phyloP scores from a whole-genome alignment of 1,139 yeast species.

The Saccharomyces uvarum region DNA sequence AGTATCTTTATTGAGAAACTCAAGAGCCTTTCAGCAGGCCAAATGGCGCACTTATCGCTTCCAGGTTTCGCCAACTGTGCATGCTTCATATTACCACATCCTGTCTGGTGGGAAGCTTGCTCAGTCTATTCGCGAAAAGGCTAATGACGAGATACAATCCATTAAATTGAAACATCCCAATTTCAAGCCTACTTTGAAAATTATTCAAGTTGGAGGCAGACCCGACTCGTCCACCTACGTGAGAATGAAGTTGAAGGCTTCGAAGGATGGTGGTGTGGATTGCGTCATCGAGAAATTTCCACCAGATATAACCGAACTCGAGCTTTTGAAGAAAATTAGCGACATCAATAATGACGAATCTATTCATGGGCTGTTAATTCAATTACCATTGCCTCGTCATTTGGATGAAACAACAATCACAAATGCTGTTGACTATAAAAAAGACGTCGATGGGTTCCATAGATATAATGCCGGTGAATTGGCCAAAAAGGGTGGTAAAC shows the following conservation, averaged over 20 bases:
- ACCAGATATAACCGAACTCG: constrained; percentile 48
- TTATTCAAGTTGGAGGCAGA: constrained; percentile 67
- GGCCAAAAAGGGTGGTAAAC: constrained; percentile 64
- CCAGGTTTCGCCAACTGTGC: background rate
- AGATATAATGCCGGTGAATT: constrained; percentile 70
- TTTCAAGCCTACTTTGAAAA: constrained; percentile 58
- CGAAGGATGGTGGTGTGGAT: constrained; percentile 56
- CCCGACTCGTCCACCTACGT: constrained; percentile 77
- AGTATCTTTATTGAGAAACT: constrained; percentile 3
- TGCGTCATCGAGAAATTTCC: constrained; percentile 54
- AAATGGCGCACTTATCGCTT: background rate
- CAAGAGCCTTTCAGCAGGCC: background rate
- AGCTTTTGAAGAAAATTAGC: constrained; percentile 48
- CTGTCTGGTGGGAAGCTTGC: constrained; percentile 36
- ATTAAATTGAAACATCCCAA: constrained; percentile 43
- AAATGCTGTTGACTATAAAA: constrained; percentile 56
- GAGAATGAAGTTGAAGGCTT: constrained; percentile 66
- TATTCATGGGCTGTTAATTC: constrained; percentile 65
- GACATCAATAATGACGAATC: constrained; percentile 53
- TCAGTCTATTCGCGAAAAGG: constrained; percentile 32
- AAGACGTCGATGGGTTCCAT: constrained; percentile 77
- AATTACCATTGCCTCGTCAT: constrained; percentile 66
- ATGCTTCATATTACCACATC: constrained; percentile 27
- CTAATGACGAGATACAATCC: constrained; percentile 42
- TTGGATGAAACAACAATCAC: constrained; percentile 62